Conservation (phyloP, 345 rosid species). For the Pugionium cornutum region DNA sequence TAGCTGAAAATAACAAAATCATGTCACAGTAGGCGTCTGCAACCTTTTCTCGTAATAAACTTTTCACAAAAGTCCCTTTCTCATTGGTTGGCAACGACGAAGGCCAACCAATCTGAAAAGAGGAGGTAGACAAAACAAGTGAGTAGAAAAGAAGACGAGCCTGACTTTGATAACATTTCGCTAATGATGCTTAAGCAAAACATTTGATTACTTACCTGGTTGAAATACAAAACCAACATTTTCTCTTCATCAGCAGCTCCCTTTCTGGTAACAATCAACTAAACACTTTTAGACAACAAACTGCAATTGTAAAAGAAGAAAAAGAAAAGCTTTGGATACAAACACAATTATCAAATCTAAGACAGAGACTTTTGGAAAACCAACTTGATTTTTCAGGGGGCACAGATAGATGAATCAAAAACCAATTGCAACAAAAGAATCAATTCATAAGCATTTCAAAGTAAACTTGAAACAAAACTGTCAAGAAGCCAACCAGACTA, state of each 20-base stretch:
- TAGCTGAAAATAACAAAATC: slow-evolving; percentile 8
- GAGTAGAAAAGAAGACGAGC: slow-evolving; percentile 2
- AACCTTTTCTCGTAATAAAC: slow-evolving; percentile 78
- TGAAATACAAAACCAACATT: slow-evolving; percentile 80
- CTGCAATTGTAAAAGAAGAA: slow-evolving; percentile 8
- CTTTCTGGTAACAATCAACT: slow-evolving; percentile 52
- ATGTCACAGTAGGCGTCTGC: slow-evolving; percentile 2
- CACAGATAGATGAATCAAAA: neutral
- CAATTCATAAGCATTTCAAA: neutral
- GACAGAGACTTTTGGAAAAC: neutral
- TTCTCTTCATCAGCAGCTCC: slow-evolving; percentile 85
- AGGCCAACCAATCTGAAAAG: slow-evolving; percentile 93
- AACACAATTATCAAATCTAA: no score
- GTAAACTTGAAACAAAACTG: neutral
- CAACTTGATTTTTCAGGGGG: slow-evolving; percentile 8
- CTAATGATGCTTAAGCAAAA: slow-evolving; percentile 10
- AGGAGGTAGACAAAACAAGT: neutral
- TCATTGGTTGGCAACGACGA: slow-evolving; percentile 85
- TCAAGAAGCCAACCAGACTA: slow-evolving; percentile 9
- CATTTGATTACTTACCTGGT: slow-evolving; percentile 50
- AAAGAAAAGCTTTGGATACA: no score
- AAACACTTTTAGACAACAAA: slow-evolving; percentile 7
- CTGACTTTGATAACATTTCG: neutral
- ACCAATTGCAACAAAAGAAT: neutral
- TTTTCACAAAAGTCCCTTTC: slow-evolving; percentile 66